Evolutionary conservation across 805 yeast genomes (phyloP).

Genomic region (Kodamaea jinghongensis): DNA sequence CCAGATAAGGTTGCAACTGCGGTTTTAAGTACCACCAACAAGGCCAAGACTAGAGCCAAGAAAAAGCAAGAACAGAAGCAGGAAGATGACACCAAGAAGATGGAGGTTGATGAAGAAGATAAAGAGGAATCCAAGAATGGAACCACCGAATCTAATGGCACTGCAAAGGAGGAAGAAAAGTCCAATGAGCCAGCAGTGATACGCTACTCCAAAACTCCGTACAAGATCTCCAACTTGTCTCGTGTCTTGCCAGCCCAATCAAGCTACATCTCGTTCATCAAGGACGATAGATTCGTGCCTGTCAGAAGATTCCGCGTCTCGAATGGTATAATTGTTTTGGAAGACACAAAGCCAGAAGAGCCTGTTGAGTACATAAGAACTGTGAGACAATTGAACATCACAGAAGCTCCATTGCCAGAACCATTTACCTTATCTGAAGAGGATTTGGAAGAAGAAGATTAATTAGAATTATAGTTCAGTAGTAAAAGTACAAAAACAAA

Average conservation of each 20-base stretch:
- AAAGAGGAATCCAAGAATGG: conserved; percentile 13
- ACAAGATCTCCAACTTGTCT: conserved; percentile 71
- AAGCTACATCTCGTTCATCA: conserved; percentile 72
- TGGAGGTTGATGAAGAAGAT: conserved; percentile 35
- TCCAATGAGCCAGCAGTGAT: conserved; percentile 38
- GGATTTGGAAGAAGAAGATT: conserved; percentile 43
- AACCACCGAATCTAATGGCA: conserved; percentile 12
- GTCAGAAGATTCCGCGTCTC: conserved; percentile 69
- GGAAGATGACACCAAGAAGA: conserved; percentile 44
- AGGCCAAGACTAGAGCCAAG: conserved; percentile 91
- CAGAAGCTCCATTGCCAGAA: conserved; percentile 72
- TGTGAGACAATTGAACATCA: conserved; percentile 70
- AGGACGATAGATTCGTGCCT: conserved; percentile 71
- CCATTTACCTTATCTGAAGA: conserved; percentile 63
- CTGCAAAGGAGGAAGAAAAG: conserved; percentile 25
- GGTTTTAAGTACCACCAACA: conserved; percentile 87
- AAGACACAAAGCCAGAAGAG: conserved; percentile 60
- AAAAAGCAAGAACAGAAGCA: conserved; percentile 52
- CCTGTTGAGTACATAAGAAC: conserved; percentile 72
- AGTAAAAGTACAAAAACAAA: too few species aligned
- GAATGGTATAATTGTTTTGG: conserved; percentile 70
- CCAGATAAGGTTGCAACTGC: conserved; percentile 92
- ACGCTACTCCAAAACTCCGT: conserved; percentile 62
- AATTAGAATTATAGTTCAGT: neutral
- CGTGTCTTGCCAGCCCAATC: conserved; percentile 90